Base-by-base conservation (phyloP, 345 rosid species). In the Citrus unshiu region DNA sequence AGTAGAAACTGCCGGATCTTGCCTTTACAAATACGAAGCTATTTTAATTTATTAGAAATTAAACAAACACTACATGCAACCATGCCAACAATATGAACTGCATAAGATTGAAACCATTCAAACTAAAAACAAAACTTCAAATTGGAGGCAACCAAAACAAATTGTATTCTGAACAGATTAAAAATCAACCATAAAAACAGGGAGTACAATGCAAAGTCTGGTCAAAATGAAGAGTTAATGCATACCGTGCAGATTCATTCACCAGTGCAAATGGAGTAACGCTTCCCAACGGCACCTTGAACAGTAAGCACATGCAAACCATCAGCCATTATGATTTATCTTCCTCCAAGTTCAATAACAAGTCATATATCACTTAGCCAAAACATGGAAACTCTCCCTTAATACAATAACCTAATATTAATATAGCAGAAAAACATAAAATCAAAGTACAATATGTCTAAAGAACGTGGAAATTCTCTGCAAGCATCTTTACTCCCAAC, bases 231-330 rank as follows among this genome's bases (percentile, higher is more conserved):
- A 78, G 63, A 77, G 29, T 34, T 57, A 79, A 68, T 3, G 58
- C 74, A 61, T 89, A 95, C 98, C 96, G 70, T 79, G 99, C 91
- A n/a, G 95, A 89, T 84, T 92, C 93, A 83, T 93, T 92, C 64
- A 89, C 75, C 49, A 93, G 59, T n/a, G 95, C 93, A 84, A 93
- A 93, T 49, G 98, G 98, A 9, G 97, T 92, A 70, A 92, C 98
- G 81, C 94, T 91, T 78, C 98, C 98, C 77, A 93, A 79, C 1
- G 98, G 87, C 9, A 93, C 97, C 98, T 95, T 71, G 64, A 81
- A 65, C 69, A 73, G 37, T 18, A 43, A 82, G 25, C 54, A 70
- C 34, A 75, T 60, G 27, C 25, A 68, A 62, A 74, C 24, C 9
- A 72, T 61, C 62, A 81, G 60, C 57, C 8, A 51, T 34, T 21